Evolutionary conservation across 2,329 filamentous ascomycete genomes (phyloP), one percentile per base, ranked within the genome.

Genomic region (Aspergillus proliferans): DNA sequence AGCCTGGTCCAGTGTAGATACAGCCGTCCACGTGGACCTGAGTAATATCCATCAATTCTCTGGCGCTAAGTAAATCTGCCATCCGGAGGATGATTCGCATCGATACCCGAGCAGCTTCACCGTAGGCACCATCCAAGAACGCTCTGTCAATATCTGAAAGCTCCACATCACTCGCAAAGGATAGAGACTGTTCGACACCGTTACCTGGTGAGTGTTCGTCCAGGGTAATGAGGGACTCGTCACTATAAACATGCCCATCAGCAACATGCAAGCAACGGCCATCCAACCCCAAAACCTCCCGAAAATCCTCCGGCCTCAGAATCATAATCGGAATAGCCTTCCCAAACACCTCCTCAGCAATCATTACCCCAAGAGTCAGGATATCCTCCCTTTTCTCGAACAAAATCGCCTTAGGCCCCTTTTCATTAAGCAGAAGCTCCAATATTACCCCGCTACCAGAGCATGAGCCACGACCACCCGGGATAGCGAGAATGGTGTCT

Each of bases 391-490:
- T 53, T 2, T 67, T 54, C 28, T 68, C 58, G 34, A 78, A 76
- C 0, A 78, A 54, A 14, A 78, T 47, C 0, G 66, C 74, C 3
- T 50, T 55, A 0, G 74, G 75, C 0, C 61, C 68, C 7, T 59
- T 65, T 1, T 60, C 60, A 15, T 70, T 71, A 2, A 76, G 59
- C 0, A 78, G 43, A 0, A 76, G 54, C 52, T 77, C 73, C 5
- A 77, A 53, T n/a, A 77, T 64, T 1, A 72, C 68, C 1, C 65
- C 65, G 12, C 74, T 77, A 0, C 73, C 75, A 0, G 71, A 67
- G 39, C 73, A 77, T 6, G 75, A 77, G 2, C 75, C 74, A 18
- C 74, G 68, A n/a, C 74, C 68, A 15, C 67, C 59, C 0, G 75
- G 74, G 12, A 77, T 72, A 1, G 70, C 75, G 0, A 78, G 60